Evolutionary conservation across 2,329 filamentous ascomycete genomes (phyloP), one percentile per base, ranked within the genome.

Genomic region (Mollisia scopiformis): DNA sequence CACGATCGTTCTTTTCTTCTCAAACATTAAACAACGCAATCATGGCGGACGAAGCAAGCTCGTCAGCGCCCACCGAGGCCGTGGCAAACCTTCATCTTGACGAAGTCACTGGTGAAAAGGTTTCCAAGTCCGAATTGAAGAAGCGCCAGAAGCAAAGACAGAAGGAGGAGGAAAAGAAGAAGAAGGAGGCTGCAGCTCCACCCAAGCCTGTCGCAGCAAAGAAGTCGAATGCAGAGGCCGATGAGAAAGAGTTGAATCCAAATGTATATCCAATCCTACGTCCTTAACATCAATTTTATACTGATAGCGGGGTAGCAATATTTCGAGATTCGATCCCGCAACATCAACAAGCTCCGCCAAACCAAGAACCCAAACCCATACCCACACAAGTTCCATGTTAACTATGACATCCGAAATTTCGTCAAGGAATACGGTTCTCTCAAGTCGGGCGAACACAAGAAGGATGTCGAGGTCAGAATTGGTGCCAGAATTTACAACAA

Each of bases 261-360:
- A 92, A 91, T 75, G 88, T 90, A 73, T 74, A 83, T 80, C 30
- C 13, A 54, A 31, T 30, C 23, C 35, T 30, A 14, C 2, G 4
- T 41, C n/a, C n/a, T 6, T 10, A 11, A 8, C 41, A 5, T 25
- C 16, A 7, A 19, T 30, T 16, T 57, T 35, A 16, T 51, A 59
- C 62, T 66, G 37, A 72, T 59, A 61, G 59, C 59, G 58, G 63
- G 50, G 62, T 61, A 90, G 86, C 88, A 91, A 88, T 99, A 98
- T 82, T 97, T 97, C 75, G 95, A 99, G 80, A 96, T 98, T 75
- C 91, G 95, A 65, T 96, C 90, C 72, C 87, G 91, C 69, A 85
- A 84, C 68, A 88, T 97, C 80, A 89, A 90, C 77, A 89, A 89
- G 71, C 84, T 94, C 66, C 85, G 89, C 72, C 81, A 88, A 73